Percentiles rank a stretch among this genome's conserved stretches.
phyloP scores from a whole-genome alignment of 1,139 yeast genomes.

The Geotrichum reessii region DNA sequence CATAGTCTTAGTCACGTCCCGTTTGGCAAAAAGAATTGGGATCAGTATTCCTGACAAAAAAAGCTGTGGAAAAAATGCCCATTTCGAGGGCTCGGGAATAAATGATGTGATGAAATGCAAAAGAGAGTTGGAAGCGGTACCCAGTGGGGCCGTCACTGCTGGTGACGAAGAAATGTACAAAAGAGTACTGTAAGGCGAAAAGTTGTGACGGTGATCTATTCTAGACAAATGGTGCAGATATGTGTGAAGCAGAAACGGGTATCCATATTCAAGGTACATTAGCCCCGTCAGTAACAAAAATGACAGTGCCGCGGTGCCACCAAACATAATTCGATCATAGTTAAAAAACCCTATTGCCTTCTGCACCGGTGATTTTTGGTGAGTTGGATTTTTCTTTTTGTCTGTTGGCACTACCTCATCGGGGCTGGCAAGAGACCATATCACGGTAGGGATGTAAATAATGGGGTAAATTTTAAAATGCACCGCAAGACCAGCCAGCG shows the following conservation, averaged over 20 bases:
- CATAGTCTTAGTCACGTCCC: conserved; percentile 55
- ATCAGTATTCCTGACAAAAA: conserved; percentile 51
- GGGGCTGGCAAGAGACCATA: conserved; percentile 34
- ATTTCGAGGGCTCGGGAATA: conserved; percentile 33
- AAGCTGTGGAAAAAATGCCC: conserved; percentile 82
- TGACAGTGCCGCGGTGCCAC: conserved; percentile 40
- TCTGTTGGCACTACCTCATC: conserved; percentile 10
- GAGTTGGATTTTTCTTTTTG: not conserved
- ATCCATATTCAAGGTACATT: conserved; percentile 68
- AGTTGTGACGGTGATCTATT: conserved; percentile 90
- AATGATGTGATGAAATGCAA: conserved; percentile 18
- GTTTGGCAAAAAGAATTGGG: conserved; percentile 54
- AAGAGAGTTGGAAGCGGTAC: conserved; percentile 21
- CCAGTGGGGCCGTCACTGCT: conserved; percentile 20
- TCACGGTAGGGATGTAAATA: conserved; percentile 62
- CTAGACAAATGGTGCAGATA: conserved; percentile 78
- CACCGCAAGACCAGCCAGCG: conserved; percentile 65
- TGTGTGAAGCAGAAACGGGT: conserved; percentile 70
- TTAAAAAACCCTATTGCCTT: conserved; percentile 39
- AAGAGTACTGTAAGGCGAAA: conserved; percentile 75
- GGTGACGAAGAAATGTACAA: conserved; percentile 49
- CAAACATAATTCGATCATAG: conserved; percentile 44
- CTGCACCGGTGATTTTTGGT: not conserved
- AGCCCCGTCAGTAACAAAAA: conserved; percentile 44
- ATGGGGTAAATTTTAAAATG: conserved; percentile 92